A percentile compares a stretch with the other conserved stretches of the same genome.
These are phyloP conservation scores for Collybiopsis confluens DNA, from an alignment of 768 basidiomycete genomes.

Conservation along the genomic window DNA sequence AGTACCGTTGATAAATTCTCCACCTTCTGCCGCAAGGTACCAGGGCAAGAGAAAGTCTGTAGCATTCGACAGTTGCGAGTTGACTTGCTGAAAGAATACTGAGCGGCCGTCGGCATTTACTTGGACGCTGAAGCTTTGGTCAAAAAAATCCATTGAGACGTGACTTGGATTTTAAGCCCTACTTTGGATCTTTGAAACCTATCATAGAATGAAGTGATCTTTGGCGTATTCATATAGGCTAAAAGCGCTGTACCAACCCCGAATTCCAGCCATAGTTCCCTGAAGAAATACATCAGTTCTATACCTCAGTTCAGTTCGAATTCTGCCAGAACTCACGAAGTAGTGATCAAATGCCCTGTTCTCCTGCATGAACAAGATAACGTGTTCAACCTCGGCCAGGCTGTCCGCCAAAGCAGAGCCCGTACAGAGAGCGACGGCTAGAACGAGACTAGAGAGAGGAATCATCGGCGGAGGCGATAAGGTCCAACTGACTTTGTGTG, in stretches of 20 bases:
- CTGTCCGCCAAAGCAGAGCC: conserved; percentile 4
- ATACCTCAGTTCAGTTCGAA: neutral
- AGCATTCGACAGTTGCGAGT: conserved; percentile 3
- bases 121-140: neutral
- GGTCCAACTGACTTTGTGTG: neutral
- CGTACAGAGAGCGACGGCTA: neutral
- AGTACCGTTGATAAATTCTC: conserved; percentile 7
- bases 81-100: conserved; percentile 6
- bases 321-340: neutral
- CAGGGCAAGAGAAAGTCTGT: conserved; percentile 9
- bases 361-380: conserved; percentile 10
- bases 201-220: too few relatives aligned
- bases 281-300: neutral
- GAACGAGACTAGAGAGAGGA: neutral
- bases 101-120: conserved; percentile 6
- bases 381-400: conserved; percentile 8
- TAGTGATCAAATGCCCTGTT: conserved; percentile 11
- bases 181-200: conserved; percentile 9
- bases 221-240: too few relatives aligned
- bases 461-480: neutral
- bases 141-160: neutral
- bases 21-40: conserved; percentile 4
- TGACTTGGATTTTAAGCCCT: too few relatives aligned
- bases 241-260: too few relatives aligned
- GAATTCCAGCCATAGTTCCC: conserved; percentile 9